Evolutionary conservation across 768 basidiomycete species (phyloP).

Genomic region (Pleurotus ostreatus): DNA sequence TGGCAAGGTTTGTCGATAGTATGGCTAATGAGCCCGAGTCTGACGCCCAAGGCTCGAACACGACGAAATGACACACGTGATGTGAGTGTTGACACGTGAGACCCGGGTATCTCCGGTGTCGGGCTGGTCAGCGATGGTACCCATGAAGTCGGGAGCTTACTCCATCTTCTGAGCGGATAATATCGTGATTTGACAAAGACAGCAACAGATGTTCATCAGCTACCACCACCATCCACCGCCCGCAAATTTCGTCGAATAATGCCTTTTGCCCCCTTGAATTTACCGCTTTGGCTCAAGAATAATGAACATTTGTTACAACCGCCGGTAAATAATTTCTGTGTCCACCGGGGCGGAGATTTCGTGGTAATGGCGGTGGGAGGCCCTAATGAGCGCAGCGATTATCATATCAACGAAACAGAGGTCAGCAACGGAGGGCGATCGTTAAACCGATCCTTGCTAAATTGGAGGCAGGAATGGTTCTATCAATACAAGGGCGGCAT

Average conservation of each 20-base stretch:
- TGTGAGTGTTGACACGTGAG: not conserved
- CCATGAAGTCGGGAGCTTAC: not conserved
- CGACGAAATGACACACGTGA: not conserved
- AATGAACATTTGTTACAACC: conserved; percentile 81
- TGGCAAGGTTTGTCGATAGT: too few relatives aligned
- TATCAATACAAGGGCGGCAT: conserved; percentile 95
- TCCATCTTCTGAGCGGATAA: not conserved
- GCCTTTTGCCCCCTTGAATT: conserved; percentile 83
- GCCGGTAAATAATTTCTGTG: conserved; percentile 89
- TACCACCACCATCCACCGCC: not conserved
- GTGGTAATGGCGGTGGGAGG: conserved; percentile 97
- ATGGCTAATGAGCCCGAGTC: not conserved
- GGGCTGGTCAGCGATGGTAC: not conserved
- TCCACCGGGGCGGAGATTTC: conserved; percentile 81
- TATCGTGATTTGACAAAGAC: not conserved
- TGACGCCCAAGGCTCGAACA: not conserved
- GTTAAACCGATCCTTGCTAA: not conserved
- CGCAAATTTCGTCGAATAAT: conserved; percentile 28
- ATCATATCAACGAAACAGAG: conserved; percentile 95
- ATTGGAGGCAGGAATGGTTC: conserved; percentile 82
- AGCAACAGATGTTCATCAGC: not conserved
- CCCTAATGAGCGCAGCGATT: conserved; percentile 91
- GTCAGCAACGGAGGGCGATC: conserved; percentile 28
- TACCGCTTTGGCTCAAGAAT: conserved; percentile 83
- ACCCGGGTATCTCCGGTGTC: not conserved